Percentiles rank a stretch among this genome's conserved stretches.
These are phyloP conservation scores for Bruguiera gymnorhiza DNA, from an alignment of 345 rosid species.

Conservation along the genomic window DNA sequence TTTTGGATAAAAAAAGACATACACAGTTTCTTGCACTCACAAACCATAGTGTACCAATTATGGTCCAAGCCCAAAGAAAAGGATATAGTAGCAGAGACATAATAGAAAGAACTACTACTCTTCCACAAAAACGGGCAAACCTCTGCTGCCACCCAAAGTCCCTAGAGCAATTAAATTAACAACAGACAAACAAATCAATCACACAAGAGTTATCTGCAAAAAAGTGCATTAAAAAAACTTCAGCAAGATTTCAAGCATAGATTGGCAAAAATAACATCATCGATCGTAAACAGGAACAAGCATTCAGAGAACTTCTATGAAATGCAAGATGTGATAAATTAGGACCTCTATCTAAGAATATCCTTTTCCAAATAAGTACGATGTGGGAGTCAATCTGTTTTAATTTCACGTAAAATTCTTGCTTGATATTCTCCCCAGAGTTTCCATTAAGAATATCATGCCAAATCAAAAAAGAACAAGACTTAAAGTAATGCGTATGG, in stretches of 20 bases:
- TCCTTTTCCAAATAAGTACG: not conserved
- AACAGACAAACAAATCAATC: not conserved
- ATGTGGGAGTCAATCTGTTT: not conserved
- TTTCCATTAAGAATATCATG: not conserved
- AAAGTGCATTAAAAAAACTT: not conserved
- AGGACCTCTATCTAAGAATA: not conserved
- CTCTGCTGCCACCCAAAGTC: slow-evolving; percentile 99
- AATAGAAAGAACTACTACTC: slow-evolving; percentile 73
- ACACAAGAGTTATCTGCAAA: not conserved
- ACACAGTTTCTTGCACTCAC: slow-evolving; percentile 67
- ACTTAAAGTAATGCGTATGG: not conserved
- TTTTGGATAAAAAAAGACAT: slow-evolving; percentile 25
- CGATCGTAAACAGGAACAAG: no score
- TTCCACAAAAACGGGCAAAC: slow-evolving; percentile 82
- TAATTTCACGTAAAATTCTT: not conserved
- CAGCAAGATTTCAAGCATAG: not conserved
- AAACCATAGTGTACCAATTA: slow-evolving; percentile 90
- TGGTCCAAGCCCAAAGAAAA: slow-evolving; percentile 94
- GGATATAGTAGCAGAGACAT: slow-evolving; percentile 83
- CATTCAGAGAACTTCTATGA: not conserved
- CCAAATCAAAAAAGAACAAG: not conserved
- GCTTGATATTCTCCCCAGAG: not conserved
- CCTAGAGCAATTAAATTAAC: slow-evolving; percentile 36
- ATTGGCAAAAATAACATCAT: no score
- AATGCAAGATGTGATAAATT: no score